phyloP scores from a whole-genome alignment of 1,139 yeast genomes.

The Nakaseomyces sp. region DNA sequence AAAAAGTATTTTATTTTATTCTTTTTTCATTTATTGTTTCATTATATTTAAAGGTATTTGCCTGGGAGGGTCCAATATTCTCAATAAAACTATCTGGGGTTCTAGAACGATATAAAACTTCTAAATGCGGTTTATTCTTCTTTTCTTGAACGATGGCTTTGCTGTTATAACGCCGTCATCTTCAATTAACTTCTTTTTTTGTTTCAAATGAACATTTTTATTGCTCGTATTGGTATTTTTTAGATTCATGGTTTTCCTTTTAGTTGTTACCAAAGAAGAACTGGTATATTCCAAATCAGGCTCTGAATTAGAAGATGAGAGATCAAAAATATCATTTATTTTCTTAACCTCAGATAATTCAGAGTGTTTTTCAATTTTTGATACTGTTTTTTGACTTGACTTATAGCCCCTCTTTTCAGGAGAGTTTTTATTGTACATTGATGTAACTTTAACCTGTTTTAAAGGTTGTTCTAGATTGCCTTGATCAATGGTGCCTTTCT shows the following conservation, averaged over 20 bases:
- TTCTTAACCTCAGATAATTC: not conserved
- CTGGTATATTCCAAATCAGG: conserved; percentile 1
- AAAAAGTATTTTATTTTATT: not conserved
- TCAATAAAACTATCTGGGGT: not conserved
- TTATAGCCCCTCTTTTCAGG: too few species aligned
- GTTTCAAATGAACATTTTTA: not conserved
- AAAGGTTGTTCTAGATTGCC: too few species aligned
- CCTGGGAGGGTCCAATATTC: too few species aligned
- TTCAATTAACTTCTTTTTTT: not conserved
- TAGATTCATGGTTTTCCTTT: not conserved
- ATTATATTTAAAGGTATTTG: too few species aligned
- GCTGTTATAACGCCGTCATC: not conserved
- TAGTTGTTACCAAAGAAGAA: not conserved
- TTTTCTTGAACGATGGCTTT: not conserved
- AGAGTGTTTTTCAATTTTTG: not conserved
- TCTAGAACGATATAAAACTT: not conserved
- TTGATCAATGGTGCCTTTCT: too few species aligned
- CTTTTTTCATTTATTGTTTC: not conserved
- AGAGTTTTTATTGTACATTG: not conserved
- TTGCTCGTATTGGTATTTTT: not conserved
- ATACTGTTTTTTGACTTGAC: too few species aligned
- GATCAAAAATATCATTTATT: not conserved
- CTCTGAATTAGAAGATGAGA: not conserved
- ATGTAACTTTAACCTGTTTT: not conserved
- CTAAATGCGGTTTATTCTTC: conserved; percentile 3